Evolutionary conservation across 805 yeast genomes (phyloP).

Genomic region (Candida patagonica): DNA sequence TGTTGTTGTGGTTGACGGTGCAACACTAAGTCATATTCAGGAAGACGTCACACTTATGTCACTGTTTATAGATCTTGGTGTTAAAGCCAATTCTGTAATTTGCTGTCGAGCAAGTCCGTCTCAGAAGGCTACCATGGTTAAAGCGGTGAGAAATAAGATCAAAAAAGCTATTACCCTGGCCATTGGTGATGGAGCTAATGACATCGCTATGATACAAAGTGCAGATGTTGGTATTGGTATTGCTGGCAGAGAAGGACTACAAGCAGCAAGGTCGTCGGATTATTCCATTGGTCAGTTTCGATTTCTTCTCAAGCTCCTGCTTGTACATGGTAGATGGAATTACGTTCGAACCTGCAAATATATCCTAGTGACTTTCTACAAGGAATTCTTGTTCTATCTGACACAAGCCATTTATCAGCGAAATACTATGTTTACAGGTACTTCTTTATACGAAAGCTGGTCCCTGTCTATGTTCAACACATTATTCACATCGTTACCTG

Average conservation of each 20-base stretch:
- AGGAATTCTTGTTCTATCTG: constrained; percentile 81
- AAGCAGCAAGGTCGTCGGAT: constrained; percentile 92
- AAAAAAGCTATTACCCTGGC: constrained; percentile 77
- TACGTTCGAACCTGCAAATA: constrained; percentile 87
- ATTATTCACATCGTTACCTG: constrained; percentile 86
- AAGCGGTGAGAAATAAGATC: constrained; percentile 62
- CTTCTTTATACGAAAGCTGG: constrained; percentile 92
- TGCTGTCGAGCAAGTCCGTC: constrained; percentile 97
- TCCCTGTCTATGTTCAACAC: constrained; percentile 96
- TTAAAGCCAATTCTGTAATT: constrained; percentile 80
- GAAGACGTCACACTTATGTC: constrained; percentile 62
- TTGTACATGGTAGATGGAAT: constrained; percentile 95
- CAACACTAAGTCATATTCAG: constrained; percentile 66
- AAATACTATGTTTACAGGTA: constrained; percentile 81
- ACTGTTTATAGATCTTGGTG: constrained; percentile 74
- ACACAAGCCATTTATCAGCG: constrained; percentile 85
- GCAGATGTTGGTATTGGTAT: constrained; percentile 98
- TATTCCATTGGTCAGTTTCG: constrained; percentile 93
- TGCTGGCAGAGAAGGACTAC: constrained; percentile 94
- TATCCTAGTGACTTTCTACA: constrained; percentile 88
- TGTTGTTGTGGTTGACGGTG: constrained; percentile 94
- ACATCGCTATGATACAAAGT: constrained; percentile 97
- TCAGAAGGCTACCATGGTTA: constrained; percentile 87
- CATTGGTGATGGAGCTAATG: constrained; percentile 98
- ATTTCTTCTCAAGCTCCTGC: constrained; percentile 65